Conservation (phyloP, 768 basidiomycete genomes). For the Pholiota microspora region DNA sequence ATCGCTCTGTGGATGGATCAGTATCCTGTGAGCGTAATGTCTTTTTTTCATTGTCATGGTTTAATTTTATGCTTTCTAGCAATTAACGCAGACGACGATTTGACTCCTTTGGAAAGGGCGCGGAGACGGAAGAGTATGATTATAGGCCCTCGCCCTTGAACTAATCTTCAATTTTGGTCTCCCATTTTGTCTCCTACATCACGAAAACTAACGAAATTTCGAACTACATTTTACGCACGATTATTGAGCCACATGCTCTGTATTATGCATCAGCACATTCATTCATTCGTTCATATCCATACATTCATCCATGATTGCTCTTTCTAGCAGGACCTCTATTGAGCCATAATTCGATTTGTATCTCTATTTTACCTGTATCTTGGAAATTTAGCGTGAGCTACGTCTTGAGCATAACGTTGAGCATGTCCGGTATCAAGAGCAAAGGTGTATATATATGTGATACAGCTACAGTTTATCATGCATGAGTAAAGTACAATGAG, state of each 20-base stretch:
- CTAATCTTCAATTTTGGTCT: too few relatives aligned
- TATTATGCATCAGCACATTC: background rate
- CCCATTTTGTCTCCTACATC: too few relatives aligned
- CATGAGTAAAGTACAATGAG: background rate
- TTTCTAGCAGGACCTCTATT: background rate
- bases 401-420: background rate
- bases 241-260: slow-evolving; percentile 2
- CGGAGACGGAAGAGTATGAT: slow-evolving; percentile 45
- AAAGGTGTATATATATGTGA: background rate
- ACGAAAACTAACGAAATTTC: slow-evolving; percentile 19
- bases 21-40: slow-evolving; percentile 35
- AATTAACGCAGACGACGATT: slow-evolving; percentile 45
- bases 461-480: background rate
- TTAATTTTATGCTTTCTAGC: slow-evolving; percentile 29
- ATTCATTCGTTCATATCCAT: background rate
- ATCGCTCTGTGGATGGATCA: slow-evolving; percentile 44
- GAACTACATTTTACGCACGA: slow-evolving; percentile 2
- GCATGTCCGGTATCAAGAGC: background rate
- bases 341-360: slow-evolving; percentile 7
- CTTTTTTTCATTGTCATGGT: background rate
- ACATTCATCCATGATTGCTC: background rate
- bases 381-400: background rate
- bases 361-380: background rate
- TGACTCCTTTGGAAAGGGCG: slow-evolving; percentile 72
- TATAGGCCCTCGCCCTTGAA: slow-evolving; percentile 27